Evolutionary conservation across 2,329 filamentous ascomycete genomes (phyloP), one percentile per base, ranked within the genome.

Genomic region (Xenosphaeropsis pyriputrescens): DNA sequence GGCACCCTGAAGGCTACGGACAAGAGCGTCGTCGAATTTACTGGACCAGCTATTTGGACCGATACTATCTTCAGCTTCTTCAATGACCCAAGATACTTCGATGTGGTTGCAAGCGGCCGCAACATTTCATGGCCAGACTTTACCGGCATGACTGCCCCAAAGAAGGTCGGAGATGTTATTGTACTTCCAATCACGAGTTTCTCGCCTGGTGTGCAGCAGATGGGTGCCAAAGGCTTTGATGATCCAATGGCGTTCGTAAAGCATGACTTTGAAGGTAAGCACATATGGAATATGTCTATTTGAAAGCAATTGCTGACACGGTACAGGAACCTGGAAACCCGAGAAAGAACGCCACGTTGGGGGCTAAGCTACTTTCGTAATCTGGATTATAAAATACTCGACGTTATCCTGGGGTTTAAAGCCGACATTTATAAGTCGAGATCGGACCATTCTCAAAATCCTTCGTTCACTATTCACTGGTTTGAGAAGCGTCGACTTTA

Each of bases 171-270:
- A 34, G 91, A 98, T 58, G 85, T 95, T 2, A 76, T 95, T 37
- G 79, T 98, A 12, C 63, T 98, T 42, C 91, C 91, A 18, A 96
- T 98, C 51, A 98, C 91, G 6, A 89, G 86, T 59, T 98, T 98
- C 65, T 94, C 86, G 51, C 91, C 91, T 1, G 91, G 91, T 18
- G 85, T 96, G 33, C 73, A 78, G 49, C 86, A 94, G 56, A 96
- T 95, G 86, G 84, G 83, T 11, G 83, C 91, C 34, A 79, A 79
- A 51, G 86, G 93, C 44, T 70, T 78, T 32, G 85, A 95, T 48
- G 81, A 96, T 55, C 85, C 86, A 1, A 89, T 94, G 85, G 91
- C 91, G 2, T 96, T 93, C 65, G 91, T 98, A 43, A 88, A 91
- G 62, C 91, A 98, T 62, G 79, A 86, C 39, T 98, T 98, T 57